Conservation (phyloP, 1,284 basidiomycete species). For the Apiotrichum brassicae region DNA sequence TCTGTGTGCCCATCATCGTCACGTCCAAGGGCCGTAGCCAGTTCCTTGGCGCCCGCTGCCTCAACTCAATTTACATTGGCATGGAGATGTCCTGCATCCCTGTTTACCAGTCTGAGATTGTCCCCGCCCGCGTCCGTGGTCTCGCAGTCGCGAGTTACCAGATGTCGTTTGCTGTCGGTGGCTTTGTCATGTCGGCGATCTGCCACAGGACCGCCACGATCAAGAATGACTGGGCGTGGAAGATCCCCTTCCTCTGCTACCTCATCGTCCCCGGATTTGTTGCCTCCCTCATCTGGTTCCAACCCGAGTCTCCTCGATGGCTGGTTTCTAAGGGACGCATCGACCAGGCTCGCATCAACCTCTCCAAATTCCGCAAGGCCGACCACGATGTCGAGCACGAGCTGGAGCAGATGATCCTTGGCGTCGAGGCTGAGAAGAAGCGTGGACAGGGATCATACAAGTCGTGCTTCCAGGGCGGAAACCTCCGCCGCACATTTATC, state of each 20-base stretch:
- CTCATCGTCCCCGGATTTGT: slow-evolving; percentile 3
- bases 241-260: slow-evolving; percentile 13
- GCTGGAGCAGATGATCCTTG: neutral
- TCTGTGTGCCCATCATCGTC: slow-evolving; percentile 10
- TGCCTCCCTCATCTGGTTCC: slow-evolving; percentile 13
- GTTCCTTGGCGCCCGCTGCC: slow-evolving; percentile 6
- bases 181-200: slow-evolving; percentile 9
- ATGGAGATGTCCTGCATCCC: slow-evolving; percentile 17
- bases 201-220: slow-evolving; percentile 6
- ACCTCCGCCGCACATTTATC: slow-evolving; percentile 13
- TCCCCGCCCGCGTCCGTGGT: slow-evolving; percentile 13
- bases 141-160: slow-evolving; percentile 14
- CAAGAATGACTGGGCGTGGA: slow-evolving; percentile 12
- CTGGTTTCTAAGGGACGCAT: slow-evolving; percentile 18
- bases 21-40: slow-evolving; percentile 5
- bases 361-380: slow-evolving; percentile 15
- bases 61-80: slow-evolving; percentile 17
- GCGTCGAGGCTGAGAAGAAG: slow-evolving; percentile 2
- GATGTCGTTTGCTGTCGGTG: slow-evolving; percentile 13
- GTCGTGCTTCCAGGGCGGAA: slow-evolving; percentile 6
- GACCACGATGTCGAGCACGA: slow-evolving; percentile 11
- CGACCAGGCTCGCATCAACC: slow-evolving; percentile 12
- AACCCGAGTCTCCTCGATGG: slow-evolving; percentile 25
- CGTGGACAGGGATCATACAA: neutral
- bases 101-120: slow-evolving; percentile 14